These are phyloP conservation scores for Psilocybe cyanescens DNA, from an alignment of 768 basidiomycete species.

Conservation along the genomic window DNA sequence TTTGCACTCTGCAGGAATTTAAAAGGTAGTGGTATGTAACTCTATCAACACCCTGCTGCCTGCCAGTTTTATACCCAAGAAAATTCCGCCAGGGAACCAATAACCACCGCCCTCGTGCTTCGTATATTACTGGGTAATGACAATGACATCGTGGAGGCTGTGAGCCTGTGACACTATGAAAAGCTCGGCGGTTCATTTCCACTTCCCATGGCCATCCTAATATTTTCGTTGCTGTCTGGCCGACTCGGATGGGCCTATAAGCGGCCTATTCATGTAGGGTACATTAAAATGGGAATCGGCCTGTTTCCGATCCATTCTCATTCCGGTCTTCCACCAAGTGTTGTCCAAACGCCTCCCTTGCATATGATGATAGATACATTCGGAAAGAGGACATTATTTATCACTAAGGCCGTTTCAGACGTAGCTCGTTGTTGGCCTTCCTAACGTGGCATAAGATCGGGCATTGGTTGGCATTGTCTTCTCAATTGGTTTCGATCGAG, in stretches of 20 bases:
- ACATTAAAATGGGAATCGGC: background rate
- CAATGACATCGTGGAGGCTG: conserved; percentile 19
- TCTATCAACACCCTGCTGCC: conserved; percentile 1
- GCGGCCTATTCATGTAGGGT: background rate
- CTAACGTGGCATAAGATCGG: no score
- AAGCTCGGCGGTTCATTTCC: conserved; percentile 17
- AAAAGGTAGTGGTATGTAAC: conserved; percentile 4
- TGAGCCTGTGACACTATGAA: conserved; percentile 19
- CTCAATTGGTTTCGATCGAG: no score
- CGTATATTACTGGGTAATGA: conserved; percentile 5
- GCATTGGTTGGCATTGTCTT: no score
- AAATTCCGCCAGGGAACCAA: conserved; percentile 10
- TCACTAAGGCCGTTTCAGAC: no score
- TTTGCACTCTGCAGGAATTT: background rate
- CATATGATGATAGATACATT: background rate
- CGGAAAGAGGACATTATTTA: no score
- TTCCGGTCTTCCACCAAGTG: background rate
- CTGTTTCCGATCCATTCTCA: background rate
- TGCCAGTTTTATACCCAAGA: conserved; percentile 16
- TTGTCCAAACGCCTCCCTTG: background rate
- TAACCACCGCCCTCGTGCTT: conserved; percentile 15
- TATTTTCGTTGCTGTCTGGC: background rate
- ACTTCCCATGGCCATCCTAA: conserved; percentile 10
- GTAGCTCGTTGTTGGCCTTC: no score
- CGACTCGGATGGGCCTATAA: background rate